phyloP scores from a whole-genome alignment of 768 basidiomycete genomes.

The Tulasnella sp. region DNA sequence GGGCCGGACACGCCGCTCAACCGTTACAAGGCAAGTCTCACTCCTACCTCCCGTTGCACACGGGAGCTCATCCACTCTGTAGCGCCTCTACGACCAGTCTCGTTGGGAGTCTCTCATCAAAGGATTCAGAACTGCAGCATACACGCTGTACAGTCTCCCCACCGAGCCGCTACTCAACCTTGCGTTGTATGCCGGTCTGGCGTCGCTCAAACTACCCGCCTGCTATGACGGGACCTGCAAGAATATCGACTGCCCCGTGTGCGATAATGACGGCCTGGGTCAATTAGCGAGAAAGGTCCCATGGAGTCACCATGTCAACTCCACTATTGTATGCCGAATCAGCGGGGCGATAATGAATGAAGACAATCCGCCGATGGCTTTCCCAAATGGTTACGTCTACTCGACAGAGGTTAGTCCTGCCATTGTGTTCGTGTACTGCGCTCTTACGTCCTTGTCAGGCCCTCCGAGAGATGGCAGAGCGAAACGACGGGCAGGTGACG shows the following conservation, averaged over 20 bases:
- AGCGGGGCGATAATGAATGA: constrained; percentile 92
- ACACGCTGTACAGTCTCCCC: constrained; percentile 76
- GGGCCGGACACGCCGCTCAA: constrained; percentile 54
- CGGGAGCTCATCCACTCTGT: constrained; percentile 1
- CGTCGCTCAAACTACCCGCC: constrained; percentile 77
- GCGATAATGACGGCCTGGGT: constrained; percentile 59
- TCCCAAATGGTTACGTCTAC: constrained; percentile 85
- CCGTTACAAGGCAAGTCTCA: constrained; percentile 56
- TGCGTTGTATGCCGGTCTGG: constrained; percentile 81
- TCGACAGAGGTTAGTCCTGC: constrained; percentile 61
- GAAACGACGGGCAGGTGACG: constrained; percentile 64
- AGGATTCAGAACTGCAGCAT: constrained; percentile 76
- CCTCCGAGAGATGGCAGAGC: constrained; percentile 74
- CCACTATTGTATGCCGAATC: constrained; percentile 85
- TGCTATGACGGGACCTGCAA: constrained; percentile 49
- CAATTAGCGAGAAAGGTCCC: constrained; percentile 77
- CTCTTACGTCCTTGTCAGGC: constrained; percentile 37
- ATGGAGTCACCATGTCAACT: constrained; percentile 86
- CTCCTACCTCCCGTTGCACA: neutral
- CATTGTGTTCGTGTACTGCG: neutral
- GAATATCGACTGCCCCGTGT: constrained; percentile 86
- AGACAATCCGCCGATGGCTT: constrained; percentile 83
- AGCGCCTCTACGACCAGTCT: constrained; percentile 72
- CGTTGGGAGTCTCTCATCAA: constrained; percentile 67
- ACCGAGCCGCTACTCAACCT: constrained; percentile 78